These are phyloP conservation scores for Spergularia marina DNA, from an alignment of 148 eudicot species.

Conservation along the genomic window DNA sequence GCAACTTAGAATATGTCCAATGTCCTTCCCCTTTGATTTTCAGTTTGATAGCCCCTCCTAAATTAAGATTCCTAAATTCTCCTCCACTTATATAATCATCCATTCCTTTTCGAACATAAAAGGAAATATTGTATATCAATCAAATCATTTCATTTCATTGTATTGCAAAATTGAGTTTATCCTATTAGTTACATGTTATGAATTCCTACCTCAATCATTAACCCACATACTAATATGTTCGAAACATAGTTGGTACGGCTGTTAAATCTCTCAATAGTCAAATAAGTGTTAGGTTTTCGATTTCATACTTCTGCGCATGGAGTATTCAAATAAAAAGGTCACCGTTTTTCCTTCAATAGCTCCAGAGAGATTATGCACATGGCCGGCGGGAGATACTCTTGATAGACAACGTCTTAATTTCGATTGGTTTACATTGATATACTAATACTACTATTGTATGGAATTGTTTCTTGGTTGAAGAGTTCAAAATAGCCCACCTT, in stretches of 20 bases:
- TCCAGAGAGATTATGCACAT: too few relatives aligned
- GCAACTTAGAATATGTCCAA: neutral
- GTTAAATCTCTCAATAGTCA: too few relatives aligned
- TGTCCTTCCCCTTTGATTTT: slow-evolving; percentile 7
- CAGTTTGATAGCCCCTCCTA: slow-evolving; percentile 5
- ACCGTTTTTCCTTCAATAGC: too few relatives aligned
- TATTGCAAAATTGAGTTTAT: neutral
- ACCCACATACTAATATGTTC: slow-evolving; percentile 1
- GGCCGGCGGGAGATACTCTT: too few relatives aligned
- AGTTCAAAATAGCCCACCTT: slow-evolving; percentile 3
- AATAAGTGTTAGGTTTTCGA: too few relatives aligned
- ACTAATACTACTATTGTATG: neutral
- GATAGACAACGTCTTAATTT: neutral
- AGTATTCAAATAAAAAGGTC: too few relatives aligned
- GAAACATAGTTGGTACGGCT: neutral
- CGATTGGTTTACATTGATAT: neutral
- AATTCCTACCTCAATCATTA: slow-evolving; percentile 2
- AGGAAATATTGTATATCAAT: neutral
- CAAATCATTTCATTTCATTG: slow-evolving; percentile 9
- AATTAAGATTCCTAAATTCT: slow-evolving; percentile 10
- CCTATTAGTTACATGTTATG: slow-evolving; percentile 10
- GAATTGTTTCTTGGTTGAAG: neutral
- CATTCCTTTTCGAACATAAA: too few relatives aligned
- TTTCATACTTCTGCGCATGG: too few relatives aligned
- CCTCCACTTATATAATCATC: neutral